Evolutionary conservation across 176 grass and related monocot genomes (phyloP).

Genomic region (Oryza glaberrima): DNA sequence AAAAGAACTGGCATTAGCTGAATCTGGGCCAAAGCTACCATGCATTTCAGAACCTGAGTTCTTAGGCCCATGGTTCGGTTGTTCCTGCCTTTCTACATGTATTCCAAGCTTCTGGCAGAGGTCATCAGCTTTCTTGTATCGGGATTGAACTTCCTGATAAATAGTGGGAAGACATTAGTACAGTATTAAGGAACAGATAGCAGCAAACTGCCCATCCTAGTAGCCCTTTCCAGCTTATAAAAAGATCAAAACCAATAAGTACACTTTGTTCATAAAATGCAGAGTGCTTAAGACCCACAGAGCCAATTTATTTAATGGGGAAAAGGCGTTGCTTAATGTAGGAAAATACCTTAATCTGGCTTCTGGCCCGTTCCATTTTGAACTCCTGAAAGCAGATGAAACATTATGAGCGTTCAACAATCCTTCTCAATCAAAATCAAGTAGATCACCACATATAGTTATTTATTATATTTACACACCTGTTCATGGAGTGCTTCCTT

Average conservation of each 20-base stretch:
- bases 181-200: not conserved
- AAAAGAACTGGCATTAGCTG: constrained; percentile 35
- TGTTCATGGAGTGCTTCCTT: constrained; percentile 83
- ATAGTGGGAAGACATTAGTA: constrained; percentile 42
- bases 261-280: constrained; percentile 1
- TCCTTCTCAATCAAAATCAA: constrained; percentile 28
- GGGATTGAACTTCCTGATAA: constrained; percentile 63
- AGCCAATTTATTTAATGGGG: constrained; percentile 1
- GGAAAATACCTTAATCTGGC: constrained; percentile 71
- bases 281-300: constrained; percentile 3
- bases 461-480: constrained; percentile 48
- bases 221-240: not conserved
- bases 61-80: constrained; percentile 33
- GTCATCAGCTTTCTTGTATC: constrained; percentile 55
- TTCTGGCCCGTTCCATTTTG: constrained; percentile 61
- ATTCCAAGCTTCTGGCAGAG: constrained; percentile 48
- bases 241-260: not conserved
- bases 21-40: constrained; percentile 35
- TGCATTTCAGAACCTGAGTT: constrained; percentile 30
- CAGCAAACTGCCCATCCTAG: not conserved
- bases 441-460: not conserved
- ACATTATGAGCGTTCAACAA: constrained; percentile 23
- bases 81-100: constrained; percentile 28
- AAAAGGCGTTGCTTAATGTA: constrained; percentile 13
- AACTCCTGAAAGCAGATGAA: constrained; percentile 63